Conservation (phyloP, 2,329 filamentous ascomycete species). For the Thelonectria discophora region DNA sequence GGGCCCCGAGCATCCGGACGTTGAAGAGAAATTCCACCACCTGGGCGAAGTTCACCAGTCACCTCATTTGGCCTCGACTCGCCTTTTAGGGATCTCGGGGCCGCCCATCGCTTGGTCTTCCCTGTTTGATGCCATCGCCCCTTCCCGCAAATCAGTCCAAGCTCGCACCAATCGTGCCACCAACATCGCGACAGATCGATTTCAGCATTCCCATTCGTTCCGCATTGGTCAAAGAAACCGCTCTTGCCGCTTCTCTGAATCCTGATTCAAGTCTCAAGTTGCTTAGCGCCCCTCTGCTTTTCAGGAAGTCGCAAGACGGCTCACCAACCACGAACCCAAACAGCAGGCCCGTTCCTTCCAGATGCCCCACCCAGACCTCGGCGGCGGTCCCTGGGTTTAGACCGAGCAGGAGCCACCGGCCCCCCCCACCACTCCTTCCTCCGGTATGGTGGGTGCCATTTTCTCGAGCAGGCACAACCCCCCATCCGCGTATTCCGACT, state of each 20-base stretch:
- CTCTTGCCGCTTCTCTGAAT: neutral
- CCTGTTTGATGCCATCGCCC: no score
- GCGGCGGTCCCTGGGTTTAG: neutral
- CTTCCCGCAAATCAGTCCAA: no score
- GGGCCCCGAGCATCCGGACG: neutral
- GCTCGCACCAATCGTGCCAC: no score
- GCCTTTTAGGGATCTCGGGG: neutral
- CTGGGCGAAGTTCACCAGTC: neutral
- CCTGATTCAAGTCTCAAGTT: neutral
- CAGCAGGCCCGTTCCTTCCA: no score
- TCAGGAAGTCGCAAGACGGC: neutral
- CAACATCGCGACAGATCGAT: no score
- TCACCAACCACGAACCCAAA: no score
- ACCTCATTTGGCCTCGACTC: neutral
- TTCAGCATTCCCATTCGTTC: neutral
- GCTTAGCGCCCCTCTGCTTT: neutral
- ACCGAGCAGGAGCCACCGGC: neutral
- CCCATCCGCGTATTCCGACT: slow-evolving; percentile 3
- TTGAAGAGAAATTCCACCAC: no score
- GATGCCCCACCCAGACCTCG: neutral
- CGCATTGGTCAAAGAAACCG: neutral
- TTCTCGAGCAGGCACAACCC: neutral
- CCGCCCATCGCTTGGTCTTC: no score
- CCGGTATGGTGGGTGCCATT: neutral
- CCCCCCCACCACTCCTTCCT: neutral